Evolutionary conservation across 768 basidiomycete species (phyloP).

Genomic region (Hemileccinum rubropunctum): DNA sequence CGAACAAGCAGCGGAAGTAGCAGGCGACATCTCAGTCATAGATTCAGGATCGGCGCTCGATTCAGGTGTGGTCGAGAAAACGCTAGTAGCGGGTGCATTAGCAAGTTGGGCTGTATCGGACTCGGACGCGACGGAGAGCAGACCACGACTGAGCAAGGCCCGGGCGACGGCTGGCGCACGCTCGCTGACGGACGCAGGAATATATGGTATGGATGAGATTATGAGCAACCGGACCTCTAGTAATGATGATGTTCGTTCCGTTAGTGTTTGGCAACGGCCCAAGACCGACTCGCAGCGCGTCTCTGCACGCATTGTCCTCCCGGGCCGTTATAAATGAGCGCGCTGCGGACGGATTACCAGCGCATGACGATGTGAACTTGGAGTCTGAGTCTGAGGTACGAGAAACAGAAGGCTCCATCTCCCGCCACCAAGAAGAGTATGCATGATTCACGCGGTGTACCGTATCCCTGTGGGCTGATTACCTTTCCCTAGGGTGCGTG

Average conservation of each 20-base stretch:
- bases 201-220: neutral
- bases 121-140: neutral
- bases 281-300: neutral
- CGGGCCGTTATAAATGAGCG: neutral
- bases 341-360: no score
- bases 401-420: neutral
- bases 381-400: no score
- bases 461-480: neutral
- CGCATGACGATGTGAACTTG: no score
- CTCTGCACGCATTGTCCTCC: neutral
- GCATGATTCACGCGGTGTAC: neutral
- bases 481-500: neutral
- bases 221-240: neutral
- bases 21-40: neutral
- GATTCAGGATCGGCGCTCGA: neutral
- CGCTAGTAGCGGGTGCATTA: neutral
- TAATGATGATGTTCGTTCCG: neutral
- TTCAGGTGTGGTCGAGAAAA: neutral
- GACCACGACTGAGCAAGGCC: neutral
- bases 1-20: neutral
- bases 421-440: neutral
- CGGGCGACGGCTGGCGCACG: neutral
- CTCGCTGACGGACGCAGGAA: neutral
- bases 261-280: neutral
- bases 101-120: neutral